phyloP scores from a whole-genome alignment of 1,284 basidiomycete species.

The Entoloma clypeatum region DNA sequence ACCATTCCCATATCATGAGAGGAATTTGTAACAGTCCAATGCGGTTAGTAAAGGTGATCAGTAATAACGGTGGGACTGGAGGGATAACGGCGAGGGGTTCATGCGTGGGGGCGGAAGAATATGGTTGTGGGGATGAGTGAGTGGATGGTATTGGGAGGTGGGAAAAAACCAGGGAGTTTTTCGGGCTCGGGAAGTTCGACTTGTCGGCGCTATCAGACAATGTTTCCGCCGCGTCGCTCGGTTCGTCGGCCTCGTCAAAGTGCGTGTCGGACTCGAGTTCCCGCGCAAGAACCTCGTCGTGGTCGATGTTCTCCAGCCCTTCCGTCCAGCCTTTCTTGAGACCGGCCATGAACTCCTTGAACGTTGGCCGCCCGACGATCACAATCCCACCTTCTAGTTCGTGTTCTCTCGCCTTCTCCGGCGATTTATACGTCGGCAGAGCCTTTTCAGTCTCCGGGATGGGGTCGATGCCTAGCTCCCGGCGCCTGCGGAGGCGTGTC shows the following conservation, averaged over 20 bases:
- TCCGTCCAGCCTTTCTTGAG: slow-evolving; percentile 85
- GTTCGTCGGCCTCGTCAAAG: slow-evolving; percentile 66
- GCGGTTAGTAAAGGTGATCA: slow-evolving; percentile 85
- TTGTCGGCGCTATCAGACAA: slow-evolving; percentile 28
- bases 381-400: slow-evolving; percentile 82
- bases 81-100: slow-evolving; percentile 65
- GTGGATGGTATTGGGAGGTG: slow-evolving; percentile 33
- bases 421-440: slow-evolving; percentile 57
- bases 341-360: slow-evolving; percentile 94
- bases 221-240: slow-evolving; percentile 23
- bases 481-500: slow-evolving; percentile 62
- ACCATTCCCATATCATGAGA: slow-evolving; percentile 87
- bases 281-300: slow-evolving; percentile 72
- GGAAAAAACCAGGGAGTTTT: slow-evolving; percentile 38
- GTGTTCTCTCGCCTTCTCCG: slow-evolving; percentile 52
- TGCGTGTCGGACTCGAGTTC: slow-evolving; percentile 69
- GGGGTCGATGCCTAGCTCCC: slow-evolving; percentile 59
- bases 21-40: slow-evolving; percentile 89
- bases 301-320: slow-evolving; percentile 64
- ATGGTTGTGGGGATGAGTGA: slow-evolving; percentile 19
- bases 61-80: slow-evolving; percentile 76
- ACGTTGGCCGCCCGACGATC: slow-evolving; percentile 85
- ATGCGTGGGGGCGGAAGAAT: slow-evolving; percentile 30
- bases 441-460: slow-evolving; percentile 40
- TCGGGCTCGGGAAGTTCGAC: slow-evolving; percentile 31